Evolutionary conservation across 2,329 filamentous ascomycete species (phyloP).

Genomic region (Penicillium psychrosexuale): DNA sequence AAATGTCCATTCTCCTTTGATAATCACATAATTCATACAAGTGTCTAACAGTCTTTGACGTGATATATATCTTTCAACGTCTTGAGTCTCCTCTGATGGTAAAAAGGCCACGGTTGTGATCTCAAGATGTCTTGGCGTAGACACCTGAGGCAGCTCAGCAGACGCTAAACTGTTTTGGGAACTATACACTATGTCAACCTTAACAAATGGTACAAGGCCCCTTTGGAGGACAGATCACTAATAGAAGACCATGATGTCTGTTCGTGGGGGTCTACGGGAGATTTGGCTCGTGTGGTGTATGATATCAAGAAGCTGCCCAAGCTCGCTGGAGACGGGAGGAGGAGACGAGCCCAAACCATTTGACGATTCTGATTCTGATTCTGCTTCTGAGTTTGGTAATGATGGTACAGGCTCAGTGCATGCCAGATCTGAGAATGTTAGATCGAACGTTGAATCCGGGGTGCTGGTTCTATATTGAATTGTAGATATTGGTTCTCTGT

Average conservation of each 20-base stretch:
- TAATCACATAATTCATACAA: not conserved
- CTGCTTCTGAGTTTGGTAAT: not conserved
- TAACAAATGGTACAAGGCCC: not conserved
- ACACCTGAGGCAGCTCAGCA: not conserved
- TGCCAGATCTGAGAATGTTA: not conserved
- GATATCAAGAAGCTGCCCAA: not conserved
- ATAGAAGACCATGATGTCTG: not conserved
- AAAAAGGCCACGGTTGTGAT: conserved; percentile 8
- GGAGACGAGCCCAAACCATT: not conserved
- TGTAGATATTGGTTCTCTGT: not conserved
- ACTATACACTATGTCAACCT: conserved; percentile 1
- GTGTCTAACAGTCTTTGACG: not conserved
- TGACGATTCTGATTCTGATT: not conserved
- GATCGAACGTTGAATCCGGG: not conserved
- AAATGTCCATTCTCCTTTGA: not conserved
- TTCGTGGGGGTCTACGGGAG: not conserved
- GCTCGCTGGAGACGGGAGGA: not conserved
- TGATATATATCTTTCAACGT: not conserved
- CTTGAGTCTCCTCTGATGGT: not conserved
- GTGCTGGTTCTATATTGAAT: too few relatives aligned
- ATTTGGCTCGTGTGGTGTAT: not conserved
- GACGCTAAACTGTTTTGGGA: not conserved
- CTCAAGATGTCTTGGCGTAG: not conserved
- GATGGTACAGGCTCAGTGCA: not conserved
- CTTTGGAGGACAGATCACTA: not conserved